phyloP scores from a whole-genome alignment of 768 basidiomycete species.

The Termitomyces sp. region DNA sequence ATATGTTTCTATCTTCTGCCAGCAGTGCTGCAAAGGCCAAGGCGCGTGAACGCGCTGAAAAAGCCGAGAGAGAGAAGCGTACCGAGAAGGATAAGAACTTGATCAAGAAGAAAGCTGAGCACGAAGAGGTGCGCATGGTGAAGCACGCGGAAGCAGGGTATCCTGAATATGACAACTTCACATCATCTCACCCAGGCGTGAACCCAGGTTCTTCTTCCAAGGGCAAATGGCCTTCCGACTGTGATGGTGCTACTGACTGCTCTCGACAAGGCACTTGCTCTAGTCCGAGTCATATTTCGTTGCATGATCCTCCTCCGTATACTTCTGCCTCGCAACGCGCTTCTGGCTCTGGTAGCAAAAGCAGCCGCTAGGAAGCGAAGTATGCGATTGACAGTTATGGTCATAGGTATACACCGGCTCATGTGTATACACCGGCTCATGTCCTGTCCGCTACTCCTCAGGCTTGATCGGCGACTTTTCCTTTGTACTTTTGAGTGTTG shows the following conservation, averaged over 20 bases:
- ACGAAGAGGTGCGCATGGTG: slow-evolving; percentile 3
- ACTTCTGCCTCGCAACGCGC: slow-evolving; percentile 9
- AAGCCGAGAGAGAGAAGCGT: slow-evolving; percentile 14
- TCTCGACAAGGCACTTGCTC: slow-evolving; percentile 2
- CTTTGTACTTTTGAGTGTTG: neutral
- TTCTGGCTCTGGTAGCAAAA: slow-evolving; percentile 4
- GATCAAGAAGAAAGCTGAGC: slow-evolving; percentile 1
- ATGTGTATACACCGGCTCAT: neutral
- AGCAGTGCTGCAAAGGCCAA: slow-evolving; percentile 46
- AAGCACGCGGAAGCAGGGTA: neutral
- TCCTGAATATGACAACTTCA: neutral
- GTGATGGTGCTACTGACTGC: neutral
- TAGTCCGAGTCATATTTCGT: slow-evolving; percentile 5
- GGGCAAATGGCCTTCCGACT: neutral
- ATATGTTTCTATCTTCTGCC: slow-evolving; percentile 30
- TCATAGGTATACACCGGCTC: neutral
- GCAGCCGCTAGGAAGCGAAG: slow-evolving; percentile 1
- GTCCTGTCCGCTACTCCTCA: neutral
- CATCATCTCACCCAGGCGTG: neutral
- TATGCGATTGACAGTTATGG: neutral
- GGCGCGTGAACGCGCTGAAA: slow-evolving; percentile 24
- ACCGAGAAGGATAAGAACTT: slow-evolving; percentile 3
- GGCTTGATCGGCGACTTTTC: neutral
- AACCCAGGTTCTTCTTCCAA: slow-evolving; percentile 4
- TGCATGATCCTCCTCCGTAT: slow-evolving; percentile 7